phyloP scores from a whole-genome alignment of 1,284 basidiomycete species.

The Pisolithus thermaeus region DNA sequence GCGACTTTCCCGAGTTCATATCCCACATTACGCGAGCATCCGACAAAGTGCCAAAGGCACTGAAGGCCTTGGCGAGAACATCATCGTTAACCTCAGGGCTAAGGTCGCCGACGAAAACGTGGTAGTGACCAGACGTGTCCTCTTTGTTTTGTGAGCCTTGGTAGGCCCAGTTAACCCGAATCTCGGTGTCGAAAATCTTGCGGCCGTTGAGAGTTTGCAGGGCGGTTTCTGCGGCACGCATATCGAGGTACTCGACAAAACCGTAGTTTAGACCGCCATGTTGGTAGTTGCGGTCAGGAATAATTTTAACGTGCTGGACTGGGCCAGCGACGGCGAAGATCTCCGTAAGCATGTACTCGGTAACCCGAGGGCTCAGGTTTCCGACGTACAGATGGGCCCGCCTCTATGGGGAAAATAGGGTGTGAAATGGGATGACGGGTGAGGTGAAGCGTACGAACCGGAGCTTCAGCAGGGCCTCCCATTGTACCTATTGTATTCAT shows the following conservation, averaged over 20 bases:
- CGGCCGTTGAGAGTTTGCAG: slow-evolving; percentile 95
- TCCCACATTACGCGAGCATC: slow-evolving; percentile 99
- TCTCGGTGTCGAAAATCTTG: slow-evolving; percentile 97
- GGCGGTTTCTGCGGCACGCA: slow-evolving; percentile 95
- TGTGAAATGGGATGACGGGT: slow-evolving; percentile 20
- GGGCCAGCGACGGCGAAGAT: slow-evolving; percentile 94
- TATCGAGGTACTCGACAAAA: slow-evolving; percentile 96
- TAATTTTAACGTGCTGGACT: slow-evolving; percentile 97
- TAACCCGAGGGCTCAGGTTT: slow-evolving; percentile 90
- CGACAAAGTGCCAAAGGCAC: slow-evolving; percentile 88
- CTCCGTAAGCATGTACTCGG: slow-evolving; percentile 92
- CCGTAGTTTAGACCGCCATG: slow-evolving; percentile 98
- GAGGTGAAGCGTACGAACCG: slow-evolving; percentile 43
- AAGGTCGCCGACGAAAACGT: slow-evolving; percentile 98
- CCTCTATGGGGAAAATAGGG: slow-evolving; percentile 41
- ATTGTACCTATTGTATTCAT: slow-evolving; percentile 72
- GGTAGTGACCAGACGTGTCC: slow-evolving; percentile 92
- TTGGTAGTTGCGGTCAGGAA: slow-evolving; percentile 96
- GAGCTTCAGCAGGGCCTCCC: slow-evolving; percentile 63
- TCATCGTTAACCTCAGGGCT: slow-evolving; percentile 97
- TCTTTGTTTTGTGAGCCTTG: slow-evolving; percentile 95
- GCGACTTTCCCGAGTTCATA: slow-evolving; percentile 97
- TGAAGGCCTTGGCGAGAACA: slow-evolving; percentile 93
- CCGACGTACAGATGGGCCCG: slow-evolving; percentile 96
- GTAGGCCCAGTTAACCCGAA: slow-evolving; percentile 97